Evolutionary conservation across 1,284 basidiomycete species (phyloP).

Genomic region (Trichosporon sp.): DNA sequence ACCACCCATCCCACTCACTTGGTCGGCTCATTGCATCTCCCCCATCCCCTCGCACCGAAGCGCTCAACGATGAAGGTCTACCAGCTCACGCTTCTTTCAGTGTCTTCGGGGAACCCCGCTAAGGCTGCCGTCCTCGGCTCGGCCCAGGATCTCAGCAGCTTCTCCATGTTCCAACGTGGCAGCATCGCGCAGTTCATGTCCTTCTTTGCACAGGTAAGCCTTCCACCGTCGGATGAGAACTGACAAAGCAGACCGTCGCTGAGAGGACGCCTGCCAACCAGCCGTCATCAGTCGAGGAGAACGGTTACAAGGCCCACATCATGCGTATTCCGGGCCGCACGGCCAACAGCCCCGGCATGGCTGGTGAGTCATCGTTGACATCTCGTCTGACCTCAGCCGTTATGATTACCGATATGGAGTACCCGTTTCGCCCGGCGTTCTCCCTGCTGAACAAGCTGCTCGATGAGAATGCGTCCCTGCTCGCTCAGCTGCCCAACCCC

Average conservation of each 20-base stretch:
- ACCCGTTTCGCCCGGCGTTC: conserved; percentile 95
- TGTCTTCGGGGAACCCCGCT: conserved; percentile 48
- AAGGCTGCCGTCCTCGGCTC: conserved; percentile 68
- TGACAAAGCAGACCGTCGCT: conserved; percentile 69
- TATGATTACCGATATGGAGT: conserved; percentile 92
- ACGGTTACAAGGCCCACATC: conserved; percentile 90
- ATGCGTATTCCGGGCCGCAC: conserved; percentile 61
- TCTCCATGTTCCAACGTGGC: conserved; percentile 91
- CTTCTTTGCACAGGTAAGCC: conserved; percentile 78
- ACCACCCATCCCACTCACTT: neutral
- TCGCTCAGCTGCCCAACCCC: conserved; percentile 61
- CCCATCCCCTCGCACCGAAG: conserved; percentile 16
- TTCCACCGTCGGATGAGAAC: neutral
- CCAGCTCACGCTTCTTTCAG: conserved; percentile 59
- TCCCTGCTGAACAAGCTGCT: conserved; percentile 91
- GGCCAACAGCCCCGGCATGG: conserved; percentile 59
- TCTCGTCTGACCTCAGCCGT: conserved; percentile 64
- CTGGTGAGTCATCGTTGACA: conserved; percentile 62
- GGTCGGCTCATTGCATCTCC: neutral
- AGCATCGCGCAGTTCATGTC: conserved; percentile 96
- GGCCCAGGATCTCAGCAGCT: conserved; percentile 83
- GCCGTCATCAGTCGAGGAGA: conserved; percentile 92
- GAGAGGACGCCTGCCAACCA: conserved; percentile 85
- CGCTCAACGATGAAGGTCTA: conserved; percentile 60
- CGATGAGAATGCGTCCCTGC: conserved; percentile 80